A percentile compares a stretch with the other conserved stretches of the same genome.
Evolutionary conservation across 306 rosid genomes (phyloP).

Genomic region (Psophocarpus tetragonolobus): DNA sequence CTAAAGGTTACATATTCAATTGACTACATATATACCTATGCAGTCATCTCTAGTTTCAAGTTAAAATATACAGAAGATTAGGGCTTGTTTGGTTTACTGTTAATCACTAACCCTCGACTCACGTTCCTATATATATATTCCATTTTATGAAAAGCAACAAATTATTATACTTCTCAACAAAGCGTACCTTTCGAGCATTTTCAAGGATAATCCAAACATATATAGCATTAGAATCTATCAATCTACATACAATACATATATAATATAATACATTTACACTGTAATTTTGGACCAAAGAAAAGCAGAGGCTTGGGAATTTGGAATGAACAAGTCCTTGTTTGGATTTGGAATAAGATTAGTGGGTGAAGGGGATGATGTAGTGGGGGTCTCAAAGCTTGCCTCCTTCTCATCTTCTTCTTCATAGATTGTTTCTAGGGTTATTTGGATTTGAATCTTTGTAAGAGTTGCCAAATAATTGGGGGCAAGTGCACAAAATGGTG

Average conservation of each 20-base stretch:
- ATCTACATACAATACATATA: background rate
- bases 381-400: background rate
- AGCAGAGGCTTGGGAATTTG: background rate
- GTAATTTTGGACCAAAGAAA: background rate
- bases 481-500: background rate
- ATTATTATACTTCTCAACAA: too few relatives aligned
- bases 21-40: background rate
- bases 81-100: too few relatives aligned
- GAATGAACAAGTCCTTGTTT: background rate
- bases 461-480: background rate
- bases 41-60: background rate
- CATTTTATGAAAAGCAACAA: too few relatives aligned
- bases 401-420: conserved; percentile 37
- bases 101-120: too few relatives aligned
- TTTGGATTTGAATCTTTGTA: background rate
- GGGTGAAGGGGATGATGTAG: background rate
- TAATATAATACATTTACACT: background rate
- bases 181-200: too few relatives aligned
- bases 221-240: background rate
- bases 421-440: conserved; percentile 8
- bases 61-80: too few relatives aligned
- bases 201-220: too few relatives aligned
- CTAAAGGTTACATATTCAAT: background rate
- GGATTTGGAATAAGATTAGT: background rate
- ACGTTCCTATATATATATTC: too few relatives aligned